Percentiles rank a stretch among this genome's conserved stretches.
phyloP scores from a whole-genome alignment of 352 stramenopile species.

The Globisporangium solare region DNA sequence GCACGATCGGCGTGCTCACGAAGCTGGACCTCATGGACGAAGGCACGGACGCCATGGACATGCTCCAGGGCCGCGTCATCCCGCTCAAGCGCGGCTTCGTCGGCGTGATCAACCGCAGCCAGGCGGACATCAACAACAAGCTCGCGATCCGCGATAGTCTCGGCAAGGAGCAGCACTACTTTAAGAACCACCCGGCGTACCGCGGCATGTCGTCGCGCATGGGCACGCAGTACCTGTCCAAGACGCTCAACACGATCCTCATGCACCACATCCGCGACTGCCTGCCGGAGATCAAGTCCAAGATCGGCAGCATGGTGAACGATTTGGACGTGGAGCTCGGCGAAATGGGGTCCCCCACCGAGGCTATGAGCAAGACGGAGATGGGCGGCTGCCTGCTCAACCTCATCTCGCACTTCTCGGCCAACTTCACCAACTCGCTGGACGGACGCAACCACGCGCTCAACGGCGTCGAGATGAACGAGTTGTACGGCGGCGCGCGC shows the following conservation, averaged over 20 bases:
- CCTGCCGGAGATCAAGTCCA: conserved; percentile 97
- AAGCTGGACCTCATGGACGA: conserved; percentile 99
- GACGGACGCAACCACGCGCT: conserved; percentile 82
- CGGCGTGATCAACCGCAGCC: conserved; percentile 97
- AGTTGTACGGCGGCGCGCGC: conserved; percentile 95
- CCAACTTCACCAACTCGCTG: conserved; percentile 89
- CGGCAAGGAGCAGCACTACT: conserved; percentile 96
- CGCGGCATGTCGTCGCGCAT: conserved; percentile 90
- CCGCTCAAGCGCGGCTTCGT: conserved; percentile 97
- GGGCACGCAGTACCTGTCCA: conserved; percentile 94
- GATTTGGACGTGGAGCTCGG: conserved; percentile 95
- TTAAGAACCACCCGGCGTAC: conserved; percentile 96
- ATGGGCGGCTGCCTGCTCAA: conserved; percentile 93
- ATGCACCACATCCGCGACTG: conserved; percentile 99
- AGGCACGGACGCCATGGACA: conserved; percentile 96
- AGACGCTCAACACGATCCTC: conserved; percentile 97
- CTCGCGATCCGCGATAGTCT: conserved; percentile 94
- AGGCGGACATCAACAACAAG: conserved; percentile 97
- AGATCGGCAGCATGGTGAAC: conserved; percentile 94
- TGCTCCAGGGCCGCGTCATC: conserved; percentile 96
- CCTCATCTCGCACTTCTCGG: conserved; percentile 91
- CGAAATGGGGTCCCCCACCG: conserved; percentile 91
- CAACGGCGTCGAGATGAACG: conserved; percentile 80
- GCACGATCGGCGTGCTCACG: conserved; percentile 99
- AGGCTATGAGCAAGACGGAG: conserved; percentile 84